Evolutionary conservation across 164 flowering plant species (phyloP).

Genomic region (Warburgia ugandensis): DNA sequence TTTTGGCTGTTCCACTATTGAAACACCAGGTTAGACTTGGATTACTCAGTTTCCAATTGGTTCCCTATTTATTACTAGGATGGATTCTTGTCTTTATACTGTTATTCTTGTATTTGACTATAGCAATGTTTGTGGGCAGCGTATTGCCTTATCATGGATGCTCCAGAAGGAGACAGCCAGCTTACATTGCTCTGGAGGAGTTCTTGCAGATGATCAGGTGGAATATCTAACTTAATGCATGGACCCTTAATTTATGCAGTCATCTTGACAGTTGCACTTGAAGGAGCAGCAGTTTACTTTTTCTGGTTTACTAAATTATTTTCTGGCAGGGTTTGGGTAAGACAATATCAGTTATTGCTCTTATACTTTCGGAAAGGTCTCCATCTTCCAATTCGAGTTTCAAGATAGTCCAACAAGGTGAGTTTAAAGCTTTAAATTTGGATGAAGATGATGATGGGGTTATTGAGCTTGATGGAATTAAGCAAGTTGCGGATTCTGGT

Average conservation of each 20-base stretch:
- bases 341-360: conserved; percentile 86
- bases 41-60: too few species aligned
- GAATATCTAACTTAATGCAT: conserved; percentile 3
- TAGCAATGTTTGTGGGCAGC: too few species aligned
- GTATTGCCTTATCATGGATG: conserved; percentile 97
- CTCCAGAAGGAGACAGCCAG: conserved; percentile 72
- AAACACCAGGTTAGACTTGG: conserved; percentile 99
- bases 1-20: conserved; percentile 68
- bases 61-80: background rate
- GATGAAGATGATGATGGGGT: too few species aligned
- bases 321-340: conserved; percentile 89
- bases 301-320: conserved; percentile 4
- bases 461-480: too few species aligned
- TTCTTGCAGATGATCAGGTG: conserved; percentile 99
- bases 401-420: conserved; percentile 17
- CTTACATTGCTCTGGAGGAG: conserved; percentile 76
- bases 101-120: too few species aligned
- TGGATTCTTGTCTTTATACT: conserved; percentile 8
- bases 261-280: conserved; percentile 2
- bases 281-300: background rate
- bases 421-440: too few species aligned
- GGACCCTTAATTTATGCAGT: conserved; percentile 5
- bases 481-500: too few species aligned
- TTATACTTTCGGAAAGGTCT: conserved; percentile 59
- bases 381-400: conserved; percentile 37